These are phyloP conservation scores for Dactylellina haptotyla DNA, from an alignment of 2,329 filamentous ascomycete genomes.

Conservation along the genomic window DNA sequence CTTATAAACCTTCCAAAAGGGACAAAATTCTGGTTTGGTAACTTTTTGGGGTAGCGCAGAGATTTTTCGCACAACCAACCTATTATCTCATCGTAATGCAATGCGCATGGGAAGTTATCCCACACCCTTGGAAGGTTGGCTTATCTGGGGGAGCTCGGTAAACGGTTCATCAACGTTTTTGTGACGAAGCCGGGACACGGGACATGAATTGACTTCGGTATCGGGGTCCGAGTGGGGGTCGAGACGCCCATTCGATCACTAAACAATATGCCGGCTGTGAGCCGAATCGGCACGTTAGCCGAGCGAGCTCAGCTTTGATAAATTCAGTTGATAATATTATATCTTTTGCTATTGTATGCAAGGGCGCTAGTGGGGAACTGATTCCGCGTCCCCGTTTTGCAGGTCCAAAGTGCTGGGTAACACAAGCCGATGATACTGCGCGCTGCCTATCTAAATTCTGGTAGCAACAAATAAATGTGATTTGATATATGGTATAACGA, in stretches of 20 bases:
- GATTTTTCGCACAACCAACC: constrained; percentile 7
- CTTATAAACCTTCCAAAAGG: constrained; percentile 35
- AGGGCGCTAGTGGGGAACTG: background rate
- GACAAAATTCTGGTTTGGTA: background rate
- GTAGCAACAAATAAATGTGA: too few relatives aligned
- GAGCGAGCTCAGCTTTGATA: background rate
- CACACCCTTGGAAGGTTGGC: background rate
- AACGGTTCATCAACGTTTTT: constrained; percentile 1
- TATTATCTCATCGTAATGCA: constrained; percentile 36
- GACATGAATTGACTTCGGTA: constrained; percentile 22
- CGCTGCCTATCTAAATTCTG: too few relatives aligned
- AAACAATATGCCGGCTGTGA: constrained; percentile 8
- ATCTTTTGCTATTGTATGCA: background rate
- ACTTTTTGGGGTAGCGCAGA: constrained; percentile 20
- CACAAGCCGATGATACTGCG: too few relatives aligned
- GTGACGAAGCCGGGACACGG: constrained; percentile 1
- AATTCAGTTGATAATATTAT: background rate
- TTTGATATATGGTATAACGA: too few relatives aligned
- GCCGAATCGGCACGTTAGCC: constrained; percentile 21
- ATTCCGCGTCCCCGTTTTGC: constrained; percentile 1
- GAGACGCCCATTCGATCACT: background rate
- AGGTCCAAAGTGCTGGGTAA: constrained; percentile 5
- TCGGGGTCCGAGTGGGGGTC: constrained; percentile 37
- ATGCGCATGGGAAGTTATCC: constrained; percentile 12
- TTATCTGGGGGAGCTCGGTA: constrained; percentile 36